These are phyloP conservation scores for Neocucurbitaria cava DNA, from an alignment of 2,329 filamentous ascomycete species.

Conservation along the genomic window DNA sequence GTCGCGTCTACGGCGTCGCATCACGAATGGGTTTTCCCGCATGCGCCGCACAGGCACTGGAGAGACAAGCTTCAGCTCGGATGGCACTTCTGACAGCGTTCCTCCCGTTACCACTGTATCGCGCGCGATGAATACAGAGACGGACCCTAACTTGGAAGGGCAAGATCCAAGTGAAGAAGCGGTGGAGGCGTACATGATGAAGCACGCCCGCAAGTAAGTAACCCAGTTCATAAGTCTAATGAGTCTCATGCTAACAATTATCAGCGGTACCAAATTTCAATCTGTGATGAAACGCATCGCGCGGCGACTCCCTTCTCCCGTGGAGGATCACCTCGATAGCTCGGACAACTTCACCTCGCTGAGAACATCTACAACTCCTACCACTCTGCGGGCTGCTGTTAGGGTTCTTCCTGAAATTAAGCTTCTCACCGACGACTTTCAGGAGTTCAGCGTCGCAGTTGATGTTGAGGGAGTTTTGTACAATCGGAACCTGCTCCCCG, in stretches of 20 bases:
- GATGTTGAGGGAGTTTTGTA: slow-evolving; percentile 40
- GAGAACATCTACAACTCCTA: slow-evolving; percentile 10
- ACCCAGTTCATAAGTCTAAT: too few species aligned
- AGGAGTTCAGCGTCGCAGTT: slow-evolving; percentile 40
- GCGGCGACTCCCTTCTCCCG: slow-evolving; percentile 24
- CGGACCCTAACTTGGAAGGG: neutral
- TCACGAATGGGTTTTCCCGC: slow-evolving; percentile 27
- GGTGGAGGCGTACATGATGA: slow-evolving; percentile 19
- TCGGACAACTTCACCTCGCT: neutral
- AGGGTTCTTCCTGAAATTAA: slow-evolving; percentile 29
- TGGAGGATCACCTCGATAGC: slow-evolving; percentile 12
- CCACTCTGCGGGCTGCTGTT: slow-evolving; percentile 29
- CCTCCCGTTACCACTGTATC: neutral
- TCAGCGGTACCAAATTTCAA: slow-evolving; percentile 20
- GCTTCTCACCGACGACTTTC: slow-evolving; percentile 22
- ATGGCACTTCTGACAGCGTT: slow-evolving; percentile 4
- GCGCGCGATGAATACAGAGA: slow-evolving; percentile 2
- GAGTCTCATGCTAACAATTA: slow-evolving; percentile 1
- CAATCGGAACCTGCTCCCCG: slow-evolving; percentile 21
- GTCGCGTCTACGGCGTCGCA: slow-evolving; percentile 25
- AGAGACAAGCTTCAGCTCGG: slow-evolving; percentile 15
- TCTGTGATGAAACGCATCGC: slow-evolving; percentile 21
- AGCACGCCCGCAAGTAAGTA: slow-evolving; percentile 25
- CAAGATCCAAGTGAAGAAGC: slow-evolving; percentile 13
- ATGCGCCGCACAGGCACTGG: slow-evolving; percentile 28